Evolutionary conservation across 176 grass and related monocot genomes (phyloP), one percentile per base, ranked within the genome.

Genomic region (Areca catechu): DNA sequence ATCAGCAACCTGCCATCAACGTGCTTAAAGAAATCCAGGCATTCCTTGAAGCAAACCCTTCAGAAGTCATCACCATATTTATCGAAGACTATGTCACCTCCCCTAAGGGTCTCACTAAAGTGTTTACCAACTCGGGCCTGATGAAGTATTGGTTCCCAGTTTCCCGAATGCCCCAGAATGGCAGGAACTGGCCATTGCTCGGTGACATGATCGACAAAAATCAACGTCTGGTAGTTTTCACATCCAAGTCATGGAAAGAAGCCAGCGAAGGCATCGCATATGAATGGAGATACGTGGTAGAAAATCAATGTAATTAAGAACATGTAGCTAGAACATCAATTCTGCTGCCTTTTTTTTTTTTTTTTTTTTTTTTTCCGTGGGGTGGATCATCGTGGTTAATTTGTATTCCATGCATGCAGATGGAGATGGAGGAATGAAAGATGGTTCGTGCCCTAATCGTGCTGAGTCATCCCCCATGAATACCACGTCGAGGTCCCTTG

Each of bases 61-160:
- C 83, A 0, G 80, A 97, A 73, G 80, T 91, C 52, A 25, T 88
- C 52, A 97, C 93, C 3, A 74, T 97, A 69, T 82, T 88, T 64
- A 57, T 97, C 22, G 87, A 97, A 80, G 83, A 97, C 71, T 97
- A 97, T 54, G 87, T 97, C 20, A 85, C 74, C 18, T 72, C 83
- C 43, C 83, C 86, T 0, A 80, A 4, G 71, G 93, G 81, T 1
- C 87, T 97, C 62, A 80, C 80, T n/a, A 67, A 80, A 0, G 86
- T 91, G 47, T 84, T 97, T 72, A 91, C 77, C 54, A 78, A 77
- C 28, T 84, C 92, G 2, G 83, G 92, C 14, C 82, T 91, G 7
- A 58, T 63, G 16, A 71, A 24, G 3, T 88, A 85, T 63, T 22
- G 77, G 72, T 69, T 97, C 78, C 93, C 93, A 0, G 73, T 61